Percentiles rank a stretch among this genome's conserved stretches.
phyloP scores from a whole-genome alignment of 495 filamentous ascomycete species.

The Oidiodendron maius region DNA sequence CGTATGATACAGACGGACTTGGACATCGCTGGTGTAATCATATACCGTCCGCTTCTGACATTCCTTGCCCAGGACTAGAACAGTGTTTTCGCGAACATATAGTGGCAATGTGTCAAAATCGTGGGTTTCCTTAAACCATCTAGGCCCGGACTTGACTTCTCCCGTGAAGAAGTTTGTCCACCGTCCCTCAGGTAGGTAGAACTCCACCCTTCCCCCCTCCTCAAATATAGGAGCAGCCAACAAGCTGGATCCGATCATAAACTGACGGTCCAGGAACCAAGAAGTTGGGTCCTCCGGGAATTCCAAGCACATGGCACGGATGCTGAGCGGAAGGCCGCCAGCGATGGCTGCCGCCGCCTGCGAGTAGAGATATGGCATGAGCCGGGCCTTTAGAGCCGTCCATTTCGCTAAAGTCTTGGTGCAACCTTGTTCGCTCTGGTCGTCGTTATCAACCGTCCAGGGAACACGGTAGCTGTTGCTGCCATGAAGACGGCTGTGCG shows the following conservation, averaged over 20 bases:
- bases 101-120: constrained; percentile 40
- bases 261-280: constrained; percentile 60
- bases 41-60: constrained; percentile 41
- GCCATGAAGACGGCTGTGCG: constrained; percentile 63
- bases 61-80: constrained; percentile 39
- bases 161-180: constrained; percentile 47
- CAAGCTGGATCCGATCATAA: constrained; percentile 55
- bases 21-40: constrained; percentile 38
- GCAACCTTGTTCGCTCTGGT: constrained; percentile 36
- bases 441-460: constrained; percentile 62
- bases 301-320: constrained; percentile 58
- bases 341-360: constrained; percentile 42
- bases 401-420: constrained; percentile 50
- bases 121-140: constrained; percentile 43
- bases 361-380: constrained; percentile 57
- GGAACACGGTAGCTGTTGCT: constrained; percentile 62
- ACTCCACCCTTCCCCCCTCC: constrained; percentile 51
- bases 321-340: constrained; percentile 43
- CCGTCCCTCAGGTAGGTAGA: constrained; percentile 54
- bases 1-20: constrained; percentile 34
- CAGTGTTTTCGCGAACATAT: constrained; percentile 41
- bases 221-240: constrained; percentile 57
- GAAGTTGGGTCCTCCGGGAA: constrained; percentile 57
- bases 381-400: constrained; percentile 51
- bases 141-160: constrained; percentile 35